These are phyloP conservation scores for Ogataea trehaloabstinens DNA, from an alignment of 805 yeast genomes.

Conservation along the genomic window DNA sequence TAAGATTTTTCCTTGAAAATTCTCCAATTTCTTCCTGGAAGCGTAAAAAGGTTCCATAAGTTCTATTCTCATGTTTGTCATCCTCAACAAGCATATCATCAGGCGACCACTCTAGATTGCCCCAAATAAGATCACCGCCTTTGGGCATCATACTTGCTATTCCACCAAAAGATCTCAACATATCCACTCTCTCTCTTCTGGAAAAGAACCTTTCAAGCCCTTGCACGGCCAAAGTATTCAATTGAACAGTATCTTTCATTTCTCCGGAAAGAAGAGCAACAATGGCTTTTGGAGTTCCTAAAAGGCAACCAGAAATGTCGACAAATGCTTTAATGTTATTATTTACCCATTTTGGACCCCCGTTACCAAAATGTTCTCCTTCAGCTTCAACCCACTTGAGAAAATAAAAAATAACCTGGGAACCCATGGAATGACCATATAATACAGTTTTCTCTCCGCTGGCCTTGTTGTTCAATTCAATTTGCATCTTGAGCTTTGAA, in stretches of 20 bases:
- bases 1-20: conserved; percentile 50
- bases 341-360: conserved; percentile 89
- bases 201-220: conserved; percentile 94
- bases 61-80: conserved; percentile 21
- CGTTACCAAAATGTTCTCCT: conserved; percentile 80
- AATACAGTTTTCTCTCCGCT: conserved; percentile 70
- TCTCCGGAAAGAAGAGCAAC: conserved; percentile 95
- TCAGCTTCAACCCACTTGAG: conserved; percentile 95
- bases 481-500: conserved; percentile 65
- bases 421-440: conserved; percentile 95
- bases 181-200: conserved; percentile 80
- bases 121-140: conserved; percentile 93
- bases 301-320: conserved; percentile 83
- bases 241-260: conserved; percentile 95
- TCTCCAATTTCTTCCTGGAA: conserved; percentile 48
- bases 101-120: conserved; percentile 63
- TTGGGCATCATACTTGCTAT: conserved; percentile 94
- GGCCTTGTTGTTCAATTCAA: conserved; percentile 56
- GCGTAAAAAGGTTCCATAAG: conserved; percentile 74
- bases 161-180: conserved; percentile 90
- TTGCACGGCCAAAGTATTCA: conserved; percentile 88
- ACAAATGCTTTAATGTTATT: conserved; percentile 76
- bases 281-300: conserved; percentile 94
- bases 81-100: conserved; percentile 49
- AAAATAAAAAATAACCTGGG: conserved; percentile 84